These are phyloP conservation scores for Deakozyma indianensis DNA, from an alignment of 805 yeast genomes.

Conservation along the genomic window DNA sequence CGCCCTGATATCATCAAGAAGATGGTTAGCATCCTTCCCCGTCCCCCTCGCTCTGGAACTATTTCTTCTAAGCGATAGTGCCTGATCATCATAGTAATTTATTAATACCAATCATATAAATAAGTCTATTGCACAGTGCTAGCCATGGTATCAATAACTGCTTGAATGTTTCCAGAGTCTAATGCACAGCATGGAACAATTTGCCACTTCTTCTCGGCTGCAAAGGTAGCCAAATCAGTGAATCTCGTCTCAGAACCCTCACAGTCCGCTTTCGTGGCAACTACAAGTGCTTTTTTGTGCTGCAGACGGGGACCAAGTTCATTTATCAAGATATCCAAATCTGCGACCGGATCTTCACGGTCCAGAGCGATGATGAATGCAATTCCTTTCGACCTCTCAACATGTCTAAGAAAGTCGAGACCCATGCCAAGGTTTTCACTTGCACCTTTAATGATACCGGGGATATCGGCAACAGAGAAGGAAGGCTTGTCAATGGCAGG, in stretches of 20 bases:
- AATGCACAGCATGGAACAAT: constrained; percentile 77
- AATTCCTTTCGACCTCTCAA: constrained; percentile 81
- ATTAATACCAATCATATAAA: background rate
- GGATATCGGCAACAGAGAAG: constrained; percentile 94
- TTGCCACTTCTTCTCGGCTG: constrained; percentile 36
- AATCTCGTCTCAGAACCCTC: constrained; percentile 38
- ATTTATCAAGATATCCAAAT: constrained; percentile 42
- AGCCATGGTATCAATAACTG: constrained; percentile 59
- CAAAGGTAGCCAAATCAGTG: constrained; percentile 22
- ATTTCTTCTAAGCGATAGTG: background rate
- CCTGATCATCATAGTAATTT: no score
- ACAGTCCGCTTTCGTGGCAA: constrained; percentile 91
- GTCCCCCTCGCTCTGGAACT: background rate
- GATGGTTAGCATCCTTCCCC: background rate
- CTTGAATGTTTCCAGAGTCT: constrained; percentile 56
- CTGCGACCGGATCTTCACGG: constrained; percentile 45
- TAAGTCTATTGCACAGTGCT: constrained; percentile 4
- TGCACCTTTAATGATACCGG: constrained; percentile 89
- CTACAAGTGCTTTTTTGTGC: constrained; percentile 54
- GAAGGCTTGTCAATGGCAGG: constrained; percentile 35
- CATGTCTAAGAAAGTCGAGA: constrained; percentile 76
- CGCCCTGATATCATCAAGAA: background rate
- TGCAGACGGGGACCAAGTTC: constrained; percentile 61
- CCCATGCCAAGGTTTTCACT: constrained; percentile 80
- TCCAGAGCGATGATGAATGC: constrained; percentile 79